Evolutionary conservation across 1,284 basidiomycete genomes (phyloP), one percentile per base, ranked within the genome.

Genomic region (Austroboletus niveus): DNA sequence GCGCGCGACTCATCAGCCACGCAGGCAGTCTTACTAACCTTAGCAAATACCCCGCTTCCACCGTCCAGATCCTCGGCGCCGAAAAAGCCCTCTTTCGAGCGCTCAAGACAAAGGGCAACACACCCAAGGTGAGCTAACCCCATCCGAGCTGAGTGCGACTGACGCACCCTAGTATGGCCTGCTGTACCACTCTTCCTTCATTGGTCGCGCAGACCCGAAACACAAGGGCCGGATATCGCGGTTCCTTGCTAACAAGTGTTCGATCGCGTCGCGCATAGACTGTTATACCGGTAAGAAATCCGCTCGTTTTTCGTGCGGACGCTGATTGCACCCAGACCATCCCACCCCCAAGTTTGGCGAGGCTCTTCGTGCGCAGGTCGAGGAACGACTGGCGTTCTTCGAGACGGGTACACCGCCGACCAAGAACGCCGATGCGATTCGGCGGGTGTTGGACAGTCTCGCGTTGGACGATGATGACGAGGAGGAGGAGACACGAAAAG

Each of bases 191-290:
- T 94, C 92, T 15, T 84, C 92, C 17, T 98, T 95, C 77, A 99
- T 99, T 66, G 94, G 94, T 22, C 89, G 96, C 48, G 95, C 97
- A 4, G 92, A 88, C 15, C 81, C 94, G 51, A 97, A 97, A 74
- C 88, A 94, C 80, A 99, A 99, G 80, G 96, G 96, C 35, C 88
- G 97, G 55, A 98, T 98, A 71, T 97, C 94, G 11, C 87, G 95
- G 39, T 98, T 97, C 83, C 80, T 99, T 34, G 97, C 96, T 46
- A 99, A 99, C 82, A 99, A 99, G 76, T 97, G 94, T 71, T 96
- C 94, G 52, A 99, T 99, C 65, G 97, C 97, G 8, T 91, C 92
- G 44, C 81, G 97, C 55, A 99, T 99, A 75, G 97, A 99, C 73
- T 98, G 97, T 74, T 99, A 94, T 72, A 82, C 89, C 5, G 92